Evolutionary conservation across 1,139 yeast species (phyloP).

Genomic region (Taphrina betulina): DNA sequence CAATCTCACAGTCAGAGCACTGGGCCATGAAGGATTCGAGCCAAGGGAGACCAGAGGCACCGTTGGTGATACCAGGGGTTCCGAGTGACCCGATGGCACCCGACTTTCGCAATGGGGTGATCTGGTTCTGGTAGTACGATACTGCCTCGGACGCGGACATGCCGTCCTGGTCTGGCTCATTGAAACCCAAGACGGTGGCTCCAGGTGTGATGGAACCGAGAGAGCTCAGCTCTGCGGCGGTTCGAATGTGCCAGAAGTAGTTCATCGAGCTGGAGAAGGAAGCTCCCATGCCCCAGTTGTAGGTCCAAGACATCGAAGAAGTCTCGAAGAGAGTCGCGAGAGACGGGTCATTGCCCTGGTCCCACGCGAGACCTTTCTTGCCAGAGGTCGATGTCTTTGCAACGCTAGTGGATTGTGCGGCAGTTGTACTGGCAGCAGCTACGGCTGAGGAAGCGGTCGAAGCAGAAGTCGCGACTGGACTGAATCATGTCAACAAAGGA

Average conservation of each 20-base stretch:
- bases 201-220: not conserved
- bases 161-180: slow-evolving; percentile 31
- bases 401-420: not conserved
- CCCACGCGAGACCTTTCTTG: slow-evolving; percentile 32
- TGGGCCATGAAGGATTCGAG: slow-evolving; percentile 20
- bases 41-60: slow-evolving; percentile 29
- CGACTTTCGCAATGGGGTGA: slow-evolving; percentile 23
- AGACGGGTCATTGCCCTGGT: slow-evolving; percentile 26
- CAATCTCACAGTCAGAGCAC: slow-evolving; percentile 18
- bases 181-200: slow-evolving; percentile 23
- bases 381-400: slow-evolving; percentile 4
- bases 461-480: not conserved
- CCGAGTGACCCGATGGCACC: slow-evolving; percentile 10
- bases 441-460: not conserved
- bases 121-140: slow-evolving; percentile 6
- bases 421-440: slow-evolving; percentile 14
- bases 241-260: slow-evolving; percentile 19
- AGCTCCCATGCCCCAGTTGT: slow-evolving; percentile 27
- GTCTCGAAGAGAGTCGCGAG: slow-evolving; percentile 17
- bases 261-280: slow-evolving; percentile 18
- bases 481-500: no score
- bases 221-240: slow-evolving; percentile 4
- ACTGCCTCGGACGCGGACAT: slow-evolving; percentile 21
- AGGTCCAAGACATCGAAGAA: slow-evolving; percentile 11
- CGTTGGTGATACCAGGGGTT: slow-evolving; percentile 30